Evolutionary conservation across 2,329 filamentous ascomycete genomes (phyloP), one percentile per base, ranked within the genome.

Genomic region (Scorias spongiosa): DNA sequence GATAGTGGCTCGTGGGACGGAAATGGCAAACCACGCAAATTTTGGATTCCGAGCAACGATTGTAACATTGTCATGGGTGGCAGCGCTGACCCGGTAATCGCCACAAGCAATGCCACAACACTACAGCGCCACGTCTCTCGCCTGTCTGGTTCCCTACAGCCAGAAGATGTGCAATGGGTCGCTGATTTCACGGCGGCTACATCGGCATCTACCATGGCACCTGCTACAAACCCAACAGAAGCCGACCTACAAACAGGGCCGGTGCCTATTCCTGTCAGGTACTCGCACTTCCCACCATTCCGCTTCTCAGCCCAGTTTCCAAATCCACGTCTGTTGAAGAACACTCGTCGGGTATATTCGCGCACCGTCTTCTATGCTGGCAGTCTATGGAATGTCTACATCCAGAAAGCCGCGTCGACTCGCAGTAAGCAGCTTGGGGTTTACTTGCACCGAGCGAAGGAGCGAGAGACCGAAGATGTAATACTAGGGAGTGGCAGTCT

Each of bases 311-410:
- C 69, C 11, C 72, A 76, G 46, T 76, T 77, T 42, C 71, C 71
- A 0, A 72, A 72, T 48, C 71, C 74, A 1, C 63, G 70, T 12
- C 64, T 69, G 6, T 59, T 76, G 18, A 76, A 75, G 46, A 73
- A 76, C 53, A 74, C 72, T 60, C 76, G 75, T 54, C 63, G 73
- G 0, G 69, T 76, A 8, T 76, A 76, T 54, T 73, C 69, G 10
- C 66, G 71, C 29, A 76, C 73, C 2, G 71, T 76, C 5, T 76
- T 74, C 51, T 77, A 77, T 47, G 72, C 72, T 3, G 74, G 74
- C 2, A 71, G 66, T 14, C 58, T 75, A 12, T 77, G 74, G 74
- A 77, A 77, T 49, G 71, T 77, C n/a, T 77, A 76, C 54, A 75
- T 77, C 10, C 74, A 76, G 51, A 74, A 75, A 47, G 69, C 75